Evolutionary conservation across 108 stramenopile species (phyloP).

Genomic region (Poteriospumella lacustris): DNA sequence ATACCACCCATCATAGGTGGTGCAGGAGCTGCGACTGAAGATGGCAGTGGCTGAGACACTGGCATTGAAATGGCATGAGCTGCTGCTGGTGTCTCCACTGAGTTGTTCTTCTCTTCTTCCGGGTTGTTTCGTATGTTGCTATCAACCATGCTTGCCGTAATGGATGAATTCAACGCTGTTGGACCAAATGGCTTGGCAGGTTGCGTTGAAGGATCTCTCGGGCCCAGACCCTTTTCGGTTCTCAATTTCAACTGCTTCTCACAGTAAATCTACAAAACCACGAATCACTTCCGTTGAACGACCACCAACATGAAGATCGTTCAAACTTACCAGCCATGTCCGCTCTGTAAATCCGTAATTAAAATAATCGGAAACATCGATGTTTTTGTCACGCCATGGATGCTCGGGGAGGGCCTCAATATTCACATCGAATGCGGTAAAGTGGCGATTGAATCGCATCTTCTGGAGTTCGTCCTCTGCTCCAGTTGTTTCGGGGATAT

Average conservation of each 20-base stretch:
- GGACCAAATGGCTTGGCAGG: too few species aligned
- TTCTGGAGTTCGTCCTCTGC: neutral
- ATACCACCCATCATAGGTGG: too few species aligned
- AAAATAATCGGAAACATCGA: constrained; percentile 14
- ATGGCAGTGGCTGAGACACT: neutral
- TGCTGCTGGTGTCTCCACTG: neutral
- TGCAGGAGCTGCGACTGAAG: neutral
- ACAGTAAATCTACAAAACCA: constrained; percentile 14
- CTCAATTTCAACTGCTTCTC: neutral
- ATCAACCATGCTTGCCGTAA: neutral
- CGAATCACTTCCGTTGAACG: neutral
- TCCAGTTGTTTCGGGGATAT: neutral
- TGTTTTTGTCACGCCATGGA: neutral
- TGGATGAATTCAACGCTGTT: too few species aligned
- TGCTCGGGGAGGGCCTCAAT: neutral
- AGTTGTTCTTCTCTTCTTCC: neutral
- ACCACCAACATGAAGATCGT: neutral
- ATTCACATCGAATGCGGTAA: constrained; percentile 11
- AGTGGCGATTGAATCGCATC: neutral
- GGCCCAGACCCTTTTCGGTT: neutral
- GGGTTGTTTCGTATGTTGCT: neutral
- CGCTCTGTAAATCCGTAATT: constrained; percentile 12
- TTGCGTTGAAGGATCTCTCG: neutral
- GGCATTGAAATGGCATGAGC: neutral
- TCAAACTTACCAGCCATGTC: neutral